Evolutionary conservation across 176 grass and related monocot genomes (phyloP), one percentile per base, ranked within the genome.

Genomic region (Microstegium vimineum): DNA sequence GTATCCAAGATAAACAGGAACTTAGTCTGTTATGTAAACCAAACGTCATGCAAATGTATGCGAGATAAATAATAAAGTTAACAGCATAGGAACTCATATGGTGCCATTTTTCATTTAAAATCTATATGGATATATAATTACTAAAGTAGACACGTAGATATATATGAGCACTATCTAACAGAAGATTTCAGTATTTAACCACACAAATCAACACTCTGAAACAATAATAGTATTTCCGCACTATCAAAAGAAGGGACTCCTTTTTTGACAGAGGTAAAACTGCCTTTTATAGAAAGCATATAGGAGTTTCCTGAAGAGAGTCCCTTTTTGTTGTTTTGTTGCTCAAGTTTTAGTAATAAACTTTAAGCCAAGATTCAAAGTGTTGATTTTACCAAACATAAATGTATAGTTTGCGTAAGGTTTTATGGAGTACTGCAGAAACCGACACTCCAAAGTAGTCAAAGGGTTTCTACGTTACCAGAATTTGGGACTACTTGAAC

Each of bases 21-120:
- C 22, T 57, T 57, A 57, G 54, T 85, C 87, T 94, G 86, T 78
- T 76, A 65, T 47, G 57, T 62, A 61, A 67, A 83, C 7, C 60
- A 80, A 51, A 79, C 7, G 57, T 63, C 31, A 81, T 60, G 81
- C 67, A 71, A 46, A n/a, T 37, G 38, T 41, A 64, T 81, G 51
- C 32, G 62, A 81, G 11, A 77, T 18, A 71, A 76, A 81, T 3
- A 67, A 74, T 46, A 77, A 42, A 20, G 59, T 14, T 52, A 33
- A 73, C 14, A 65, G 61, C 30, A 36, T 66, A 80, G 31, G 59
- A 86, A 71, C 49, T 68, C 40, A 23, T 26, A 51, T 79, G 62
- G 28, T 62, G 20, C 7, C 46, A n/a, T 42, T 52, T 62, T 18
- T 81, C 72, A 54, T 72, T 74, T 12, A 60, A 60, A 62, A 81